phyloP scores from a whole-genome alignment of 257 asterid species.

The Orobanche coerulescens region DNA sequence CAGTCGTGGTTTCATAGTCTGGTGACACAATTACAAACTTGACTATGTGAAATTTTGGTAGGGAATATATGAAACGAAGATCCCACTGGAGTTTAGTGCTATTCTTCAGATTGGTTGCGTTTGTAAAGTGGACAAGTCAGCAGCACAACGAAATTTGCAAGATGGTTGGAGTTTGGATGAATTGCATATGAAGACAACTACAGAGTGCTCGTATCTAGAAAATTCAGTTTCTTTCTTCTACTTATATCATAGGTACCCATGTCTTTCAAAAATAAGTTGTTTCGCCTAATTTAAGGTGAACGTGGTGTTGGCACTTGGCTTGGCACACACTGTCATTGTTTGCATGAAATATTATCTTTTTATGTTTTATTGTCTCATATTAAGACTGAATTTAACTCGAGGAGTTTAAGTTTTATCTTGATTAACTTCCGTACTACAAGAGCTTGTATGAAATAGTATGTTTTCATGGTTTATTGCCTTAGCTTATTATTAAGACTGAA shows the following conservation, averaged over 20 bases:
- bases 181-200: conserved; percentile 94
- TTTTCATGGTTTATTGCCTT: neutral
- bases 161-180: conserved; percentile 85
- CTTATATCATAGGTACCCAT: conserved; percentile 76
- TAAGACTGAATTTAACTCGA: neutral
- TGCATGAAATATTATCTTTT: neutral
- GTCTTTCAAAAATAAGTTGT: conserved; percentile 1
- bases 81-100: conserved; percentile 70
- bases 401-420: conserved; percentile 5
- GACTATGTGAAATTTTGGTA: conserved; percentile 30
- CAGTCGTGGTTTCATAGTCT: conserved; percentile 10
- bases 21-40: conserved; percentile 11
- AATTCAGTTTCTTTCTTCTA: conserved; percentile 69
- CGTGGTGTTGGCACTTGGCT: neutral
- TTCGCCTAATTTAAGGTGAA: conserved; percentile 9
- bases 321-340: neutral
- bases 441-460: neutral
- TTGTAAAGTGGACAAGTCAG: conserved; percentile 85
- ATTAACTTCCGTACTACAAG: neutral
- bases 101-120: conserved; percentile 91
- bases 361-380: neutral
- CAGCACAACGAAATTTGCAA: conserved; percentile 56
- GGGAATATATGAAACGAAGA: conserved; percentile 94
- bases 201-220: conserved; percentile 91
- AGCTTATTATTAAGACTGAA: too few relatives aligned